Evolutionary conservation across 768 basidiomycete genomes (phyloP), one percentile per base, ranked within the genome.

Genomic region (Phaffia australis): DNA sequence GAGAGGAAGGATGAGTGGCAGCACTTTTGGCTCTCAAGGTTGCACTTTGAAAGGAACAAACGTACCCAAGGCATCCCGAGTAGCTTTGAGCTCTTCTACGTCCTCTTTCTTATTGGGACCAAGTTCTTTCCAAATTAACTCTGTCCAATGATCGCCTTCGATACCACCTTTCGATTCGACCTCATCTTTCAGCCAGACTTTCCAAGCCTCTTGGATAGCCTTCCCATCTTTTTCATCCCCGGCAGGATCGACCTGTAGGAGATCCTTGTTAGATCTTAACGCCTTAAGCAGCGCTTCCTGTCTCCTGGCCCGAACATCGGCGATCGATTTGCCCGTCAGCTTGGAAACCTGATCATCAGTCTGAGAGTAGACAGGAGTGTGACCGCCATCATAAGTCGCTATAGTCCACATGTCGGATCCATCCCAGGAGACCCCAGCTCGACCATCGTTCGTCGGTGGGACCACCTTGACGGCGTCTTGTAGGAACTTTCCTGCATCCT

Each of bases 391-490:
- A 63, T 71, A 52, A 63, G 23, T 59, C 60, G 64, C 30, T 75
- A 74, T 35, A 79, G 85, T 84, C 86, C 89, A 92, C 74, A 91
- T 82, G 75, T 93, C 89, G 42, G 84, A 78, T 0, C 89, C 91
- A 74, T 93, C 91, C 89, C 89, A 93, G 52, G 83, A 70, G 30
- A 85, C 73, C 2, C 76, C 73, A 42, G 72, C 69, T 1, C 76
- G 72, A 55, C 67, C 66, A 49, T 52, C 69, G 54, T 81, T 81
- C 48, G 87, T 85, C 0, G 92, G 92, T 0, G 92, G 93, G 18
- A 97, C 80, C 60, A 95, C 87, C 75, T 92, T 93, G 72, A 97
- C 89, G 15, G 89, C 90, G 59, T 97, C 92, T 61, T 84, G 86
- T 71, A 88, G 71, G 75, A 81, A 83, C 51, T 79, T 78, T 27